Conservation (phyloP, 306 rosid genomes). For the Psophocarpus tetragonolobus region DNA sequence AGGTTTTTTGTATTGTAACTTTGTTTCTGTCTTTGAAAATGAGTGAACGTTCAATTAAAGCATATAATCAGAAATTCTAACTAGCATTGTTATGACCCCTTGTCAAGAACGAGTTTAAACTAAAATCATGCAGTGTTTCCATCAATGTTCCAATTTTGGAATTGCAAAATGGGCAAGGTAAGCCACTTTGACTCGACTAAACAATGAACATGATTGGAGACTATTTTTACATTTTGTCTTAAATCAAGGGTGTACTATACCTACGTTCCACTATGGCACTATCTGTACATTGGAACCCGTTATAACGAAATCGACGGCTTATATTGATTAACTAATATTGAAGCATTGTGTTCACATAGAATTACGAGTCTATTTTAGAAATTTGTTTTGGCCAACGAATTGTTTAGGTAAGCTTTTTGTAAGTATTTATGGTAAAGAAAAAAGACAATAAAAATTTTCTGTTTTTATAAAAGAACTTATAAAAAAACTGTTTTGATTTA, state of each 20-base stretch:
- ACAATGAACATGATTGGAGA: constrained; percentile 52
- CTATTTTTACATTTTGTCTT: constrained; percentile 26
- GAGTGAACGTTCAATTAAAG: constrained; percentile 32
- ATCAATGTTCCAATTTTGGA: constrained; percentile 56
- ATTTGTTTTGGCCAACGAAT: no score
- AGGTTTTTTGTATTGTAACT: neutral
- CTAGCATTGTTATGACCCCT: constrained; percentile 37
- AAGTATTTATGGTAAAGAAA: no score
- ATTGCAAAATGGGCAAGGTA: constrained; percentile 48
- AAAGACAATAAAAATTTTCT: no score
- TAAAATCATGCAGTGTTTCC: constrained; percentile 48
- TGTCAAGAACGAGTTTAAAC: constrained; percentile 38
- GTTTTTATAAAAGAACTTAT: no score
- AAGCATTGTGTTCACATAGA: neutral
- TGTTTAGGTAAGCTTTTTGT: no score
- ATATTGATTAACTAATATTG: constrained; percentile 17
- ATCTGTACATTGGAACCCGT: constrained; percentile 17
- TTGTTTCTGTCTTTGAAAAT: constrained; percentile 19
- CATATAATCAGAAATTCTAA: constrained; percentile 47
- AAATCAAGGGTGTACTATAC: constrained; percentile 17
- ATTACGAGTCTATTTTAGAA: constrained; percentile 27
- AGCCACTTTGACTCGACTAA: constrained; percentile 69
- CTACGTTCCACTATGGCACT: constrained; percentile 9
- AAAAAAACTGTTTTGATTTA: no score
- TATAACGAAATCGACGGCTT: constrained; percentile 24